phyloP scores from a whole-genome alignment of 768 basidiomycete genomes.

The Hydnomerulius pinastri region DNA sequence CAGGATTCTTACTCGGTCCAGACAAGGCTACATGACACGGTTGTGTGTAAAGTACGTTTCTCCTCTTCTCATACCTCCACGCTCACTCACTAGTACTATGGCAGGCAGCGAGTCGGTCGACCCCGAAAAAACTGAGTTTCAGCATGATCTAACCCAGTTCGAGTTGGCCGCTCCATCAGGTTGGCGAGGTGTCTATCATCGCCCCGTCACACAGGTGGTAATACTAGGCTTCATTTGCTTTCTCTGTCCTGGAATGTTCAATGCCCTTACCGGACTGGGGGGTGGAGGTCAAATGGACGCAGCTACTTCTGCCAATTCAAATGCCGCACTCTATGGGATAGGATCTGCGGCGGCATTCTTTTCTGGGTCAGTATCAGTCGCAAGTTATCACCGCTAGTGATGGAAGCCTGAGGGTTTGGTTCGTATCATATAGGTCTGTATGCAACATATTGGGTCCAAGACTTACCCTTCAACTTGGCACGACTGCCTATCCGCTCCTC shows the following conservation, averaged over 20 bases:
- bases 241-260: conserved; percentile 64
- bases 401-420: neutral
- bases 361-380: conserved; percentile 51
- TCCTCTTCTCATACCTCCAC: too few species aligned
- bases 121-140: too few species aligned
- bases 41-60: too few species aligned
- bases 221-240: conserved; percentile 72
- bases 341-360: conserved; percentile 63
- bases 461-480: conserved; percentile 70
- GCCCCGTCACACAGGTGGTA: conserved; percentile 56
- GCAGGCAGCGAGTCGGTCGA: too few species aligned
- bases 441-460: conserved; percentile 77
- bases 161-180: too few species aligned
- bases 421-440: conserved; percentile 50
- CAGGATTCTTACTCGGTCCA: too few species aligned
- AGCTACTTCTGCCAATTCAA: conserved; percentile 67
- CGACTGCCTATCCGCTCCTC: conserved; percentile 71
- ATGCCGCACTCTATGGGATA: conserved; percentile 63
- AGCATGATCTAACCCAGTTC: too few species aligned
- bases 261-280: conserved; percentile 75
- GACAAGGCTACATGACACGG: too few species aligned
- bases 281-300: conserved; percentile 73
- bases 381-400: too few species aligned
- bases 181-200: too few species aligned
- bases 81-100: too few species aligned